A percentile compares a stretch with the other conserved stretches of the same genome.
phyloP scores from a whole-genome alignment of 768 basidiomycete species.

The Russula lepida region DNA sequence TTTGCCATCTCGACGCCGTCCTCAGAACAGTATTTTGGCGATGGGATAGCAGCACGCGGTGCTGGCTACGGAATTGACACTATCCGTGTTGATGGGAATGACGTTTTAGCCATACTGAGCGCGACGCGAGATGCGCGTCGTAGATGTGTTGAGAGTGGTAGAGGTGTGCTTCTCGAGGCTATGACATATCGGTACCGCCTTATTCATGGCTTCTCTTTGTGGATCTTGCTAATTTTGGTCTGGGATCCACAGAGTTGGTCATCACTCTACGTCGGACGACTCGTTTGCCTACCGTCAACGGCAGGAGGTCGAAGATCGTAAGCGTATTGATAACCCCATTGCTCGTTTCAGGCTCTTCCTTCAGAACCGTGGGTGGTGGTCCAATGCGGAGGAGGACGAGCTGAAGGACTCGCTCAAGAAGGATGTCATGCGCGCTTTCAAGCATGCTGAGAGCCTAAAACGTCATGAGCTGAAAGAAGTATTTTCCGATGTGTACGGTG shows the following conservation, averaged over 20 bases:
- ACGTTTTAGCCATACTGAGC: slow-evolving; percentile 72
- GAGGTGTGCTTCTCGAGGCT: slow-evolving; percentile 79
- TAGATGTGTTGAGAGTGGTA: slow-evolving; percentile 65
- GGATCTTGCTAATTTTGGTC: background rate
- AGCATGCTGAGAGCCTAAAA: slow-evolving; percentile 61
- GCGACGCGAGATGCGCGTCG: slow-evolving; percentile 65
- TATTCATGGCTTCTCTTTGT: background rate
- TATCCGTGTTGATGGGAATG: slow-evolving; percentile 90
- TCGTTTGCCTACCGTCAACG: slow-evolving; percentile 88
- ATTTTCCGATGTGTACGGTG: slow-evolving; percentile 84
- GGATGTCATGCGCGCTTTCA: slow-evolving; percentile 73
- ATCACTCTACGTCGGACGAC: slow-evolving; percentile 93
- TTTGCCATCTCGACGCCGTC: slow-evolving; percentile 94
- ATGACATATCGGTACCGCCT: slow-evolving; percentile 74
- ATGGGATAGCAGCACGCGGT: slow-evolving; percentile 87
- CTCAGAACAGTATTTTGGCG: slow-evolving; percentile 83
- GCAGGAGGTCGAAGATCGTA: slow-evolving; percentile 86
- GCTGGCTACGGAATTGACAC: slow-evolving; percentile 91
- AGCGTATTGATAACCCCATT: slow-evolving; percentile 85
- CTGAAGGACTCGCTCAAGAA: slow-evolving; percentile 59
- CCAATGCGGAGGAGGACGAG: slow-evolving; percentile 59
- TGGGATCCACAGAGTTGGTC: slow-evolving; percentile 55
- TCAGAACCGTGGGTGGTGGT: slow-evolving; percentile 83
- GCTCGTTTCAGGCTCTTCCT: slow-evolving; percentile 78
- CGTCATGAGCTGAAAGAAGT: slow-evolving; percentile 67